Conservation (phyloP, 495 filamentous ascomycete genomes). For the Penicillium samsonianum region DNA sequence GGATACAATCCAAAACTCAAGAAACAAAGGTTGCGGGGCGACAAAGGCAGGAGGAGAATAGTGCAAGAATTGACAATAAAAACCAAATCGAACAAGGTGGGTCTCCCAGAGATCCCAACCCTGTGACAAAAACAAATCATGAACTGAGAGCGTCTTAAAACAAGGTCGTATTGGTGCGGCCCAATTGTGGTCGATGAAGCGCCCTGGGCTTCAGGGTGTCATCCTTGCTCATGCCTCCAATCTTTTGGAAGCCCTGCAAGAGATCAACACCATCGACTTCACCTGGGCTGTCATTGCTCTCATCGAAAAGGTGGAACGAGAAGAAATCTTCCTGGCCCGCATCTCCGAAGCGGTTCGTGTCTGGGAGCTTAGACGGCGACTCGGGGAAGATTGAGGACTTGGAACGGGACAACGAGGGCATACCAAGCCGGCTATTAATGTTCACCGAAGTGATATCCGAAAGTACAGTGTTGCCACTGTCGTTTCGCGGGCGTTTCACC, state of each 20-base stretch:
- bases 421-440: slow-evolving; percentile 50
- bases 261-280: slow-evolving; percentile 78
- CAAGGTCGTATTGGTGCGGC: slow-evolving; percentile 46
- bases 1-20: slow-evolving; percentile 23
- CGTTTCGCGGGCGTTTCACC: slow-evolving; percentile 60
- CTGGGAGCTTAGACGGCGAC: slow-evolving; percentile 49
- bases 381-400: slow-evolving; percentile 51
- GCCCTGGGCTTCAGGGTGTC: slow-evolving; percentile 31
- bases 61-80: slow-evolving; percentile 8
- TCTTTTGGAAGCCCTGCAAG: slow-evolving; percentile 86
- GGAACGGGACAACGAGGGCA: slow-evolving; percentile 37
- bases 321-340: slow-evolving; percentile 63
- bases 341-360: slow-evolving; percentile 58
- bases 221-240: slow-evolving; percentile 58
- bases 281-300: slow-evolving; percentile 50
- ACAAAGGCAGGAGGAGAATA: slow-evolving; percentile 12
- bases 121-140: neutral
- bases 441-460: slow-evolving; percentile 61
- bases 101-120: slow-evolving; percentile 2
- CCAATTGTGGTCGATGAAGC: slow-evolving; percentile 42
- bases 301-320: slow-evolving; percentile 57
- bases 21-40: slow-evolving; percentile 8
- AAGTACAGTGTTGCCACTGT: slow-evolving; percentile 55
- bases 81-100: slow-evolving; percentile 4
- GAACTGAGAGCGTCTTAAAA: slow-evolving; percentile 32